Evolutionary conservation across 2,329 filamentous ascomycete genomes (phyloP), one percentile per base, ranked within the genome.

Genomic region (Colletotrichum simmondsii): DNA sequence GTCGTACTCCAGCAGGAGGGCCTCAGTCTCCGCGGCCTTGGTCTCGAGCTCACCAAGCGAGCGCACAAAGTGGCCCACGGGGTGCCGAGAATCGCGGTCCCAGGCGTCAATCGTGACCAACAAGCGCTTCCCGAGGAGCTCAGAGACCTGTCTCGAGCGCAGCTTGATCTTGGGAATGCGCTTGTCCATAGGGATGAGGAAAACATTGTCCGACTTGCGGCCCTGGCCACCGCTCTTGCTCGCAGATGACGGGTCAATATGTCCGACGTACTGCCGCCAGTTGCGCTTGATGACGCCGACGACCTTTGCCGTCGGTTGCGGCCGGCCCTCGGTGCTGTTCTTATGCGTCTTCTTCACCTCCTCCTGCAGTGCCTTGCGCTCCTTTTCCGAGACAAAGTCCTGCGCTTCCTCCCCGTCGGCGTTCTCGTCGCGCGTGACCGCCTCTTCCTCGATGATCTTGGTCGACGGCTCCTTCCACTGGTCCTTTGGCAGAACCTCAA

Each of bases 121-220:
- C 62, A 99, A 92, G 70, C 97, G 92, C 86, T 98, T 97, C 5
- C 97, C 97, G 32, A 98, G 83, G 4, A 99, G 89, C 78, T 98
- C 95, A 19, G 92, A 91, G 28, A 95, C 95, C 83, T 98, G 97
- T 64, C 97, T 90, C 12, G 97, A 98, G 63, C 95, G 92, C 67
- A 99, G 91, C 58, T 95, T 91, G 78, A 99, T 98, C 85, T 98
- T 99, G 2, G 97, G 97, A 26, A 99, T 94, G 78, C 95, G 93
- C 87, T 98, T 98, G 83, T 99, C 96, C 96, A 99, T 98, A 4
- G 97, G 95, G 61, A 98, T 92, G 22, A 99, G 88, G 83, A 99
- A 99, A 16, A 99, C 95, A 19, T 91, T 97, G 80, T 98, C 95
- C 80, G 97, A 95, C 78, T 93, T 93, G 71, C 95, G 90, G 35